phyloP scores from a whole-genome alignment of 129 eudicot genomes.

The Centaurea solstitialis region DNA sequence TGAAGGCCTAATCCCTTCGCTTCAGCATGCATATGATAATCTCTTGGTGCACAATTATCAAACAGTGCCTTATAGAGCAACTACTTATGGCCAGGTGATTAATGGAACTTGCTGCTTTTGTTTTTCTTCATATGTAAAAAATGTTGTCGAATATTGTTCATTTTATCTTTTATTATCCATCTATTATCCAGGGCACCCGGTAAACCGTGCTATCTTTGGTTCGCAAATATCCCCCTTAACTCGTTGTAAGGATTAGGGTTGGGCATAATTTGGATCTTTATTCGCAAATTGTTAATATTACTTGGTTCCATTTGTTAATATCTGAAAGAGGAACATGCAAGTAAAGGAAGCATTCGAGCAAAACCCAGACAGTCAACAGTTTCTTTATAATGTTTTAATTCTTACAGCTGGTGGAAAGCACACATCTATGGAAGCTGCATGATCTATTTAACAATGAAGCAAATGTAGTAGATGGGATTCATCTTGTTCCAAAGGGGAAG shows the following conservation, averaged over 20 bases:
- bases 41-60: constrained; percentile 69
- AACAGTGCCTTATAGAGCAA: constrained; percentile 81
- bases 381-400: neutral
- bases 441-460: constrained; percentile 61
- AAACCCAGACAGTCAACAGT: neutral
- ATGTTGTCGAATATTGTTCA: neutral
- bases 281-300: neutral
- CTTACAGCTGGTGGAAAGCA: constrained; percentile 77
- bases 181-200: neutral
- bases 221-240: neutral
- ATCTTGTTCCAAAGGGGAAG: constrained; percentile 62
- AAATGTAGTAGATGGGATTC: constrained; percentile 55
- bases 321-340: neutral
- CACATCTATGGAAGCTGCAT: constrained; percentile 65
- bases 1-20: constrained; percentile 90
- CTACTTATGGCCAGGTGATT: constrained; percentile 78
- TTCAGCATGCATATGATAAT: constrained; percentile 89
- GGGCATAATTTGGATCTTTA: neutral
- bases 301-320: neutral
- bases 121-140: neutral
- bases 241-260: neutral
- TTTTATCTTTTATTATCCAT: neutral
- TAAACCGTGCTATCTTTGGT: neutral
- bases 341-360: constrained; percentile 2
- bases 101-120: neutral